A percentile compares a stretch with the other conserved stretches of the same genome.
These are phyloP conservation scores for Brassica juncea DNA, from an alignment of 345 rosid species.

Conservation along the genomic window DNA sequence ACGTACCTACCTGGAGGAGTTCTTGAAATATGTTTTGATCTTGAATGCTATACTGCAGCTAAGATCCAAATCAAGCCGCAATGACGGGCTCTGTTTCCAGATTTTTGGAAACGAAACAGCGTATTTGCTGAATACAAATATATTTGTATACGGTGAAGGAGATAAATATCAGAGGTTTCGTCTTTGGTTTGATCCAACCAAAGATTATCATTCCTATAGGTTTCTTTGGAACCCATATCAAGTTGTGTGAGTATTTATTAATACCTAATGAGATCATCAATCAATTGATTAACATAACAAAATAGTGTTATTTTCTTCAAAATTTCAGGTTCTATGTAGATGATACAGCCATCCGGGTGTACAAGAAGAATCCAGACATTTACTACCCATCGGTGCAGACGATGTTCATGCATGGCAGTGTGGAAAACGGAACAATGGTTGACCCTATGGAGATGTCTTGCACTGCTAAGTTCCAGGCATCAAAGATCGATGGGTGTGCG, in stretches of 20 bases:
- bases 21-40: constrained; percentile 1
- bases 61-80: constrained; percentile 36
- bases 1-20: constrained; percentile 8
- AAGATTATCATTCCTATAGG: constrained; percentile 38
- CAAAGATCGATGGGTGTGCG: constrained; percentile 40
- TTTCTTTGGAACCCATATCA: constrained; percentile 42
- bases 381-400: constrained; percentile 36
- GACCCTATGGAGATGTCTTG: constrained; percentile 37
- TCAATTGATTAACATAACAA: background rate
- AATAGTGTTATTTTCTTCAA: background rate
- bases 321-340: constrained; percentile 46
- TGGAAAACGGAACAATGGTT: constrained; percentile 18
- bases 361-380: constrained; percentile 24
- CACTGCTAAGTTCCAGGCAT: constrained; percentile 39
- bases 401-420: constrained; percentile 40
- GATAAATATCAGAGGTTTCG: constrained; percentile 38
- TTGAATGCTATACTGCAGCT: constrained; percentile 26
- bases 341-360: constrained; percentile 44
- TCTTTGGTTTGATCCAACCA: constrained; percentile 44
- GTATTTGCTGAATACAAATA: constrained; percentile 38
- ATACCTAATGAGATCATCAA: background rate
- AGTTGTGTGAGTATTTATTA: constrained; percentile 32
- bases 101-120: constrained; percentile 33
- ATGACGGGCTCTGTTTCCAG: constrained; percentile 41
- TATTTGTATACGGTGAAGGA: constrained; percentile 37